A percentile compares a stretch with the other conserved stretches of the same genome.
These are phyloP conservation scores for Vicia faba DNA, from an alignment of 306 rosid genomes.

Conservation along the genomic window DNA sequence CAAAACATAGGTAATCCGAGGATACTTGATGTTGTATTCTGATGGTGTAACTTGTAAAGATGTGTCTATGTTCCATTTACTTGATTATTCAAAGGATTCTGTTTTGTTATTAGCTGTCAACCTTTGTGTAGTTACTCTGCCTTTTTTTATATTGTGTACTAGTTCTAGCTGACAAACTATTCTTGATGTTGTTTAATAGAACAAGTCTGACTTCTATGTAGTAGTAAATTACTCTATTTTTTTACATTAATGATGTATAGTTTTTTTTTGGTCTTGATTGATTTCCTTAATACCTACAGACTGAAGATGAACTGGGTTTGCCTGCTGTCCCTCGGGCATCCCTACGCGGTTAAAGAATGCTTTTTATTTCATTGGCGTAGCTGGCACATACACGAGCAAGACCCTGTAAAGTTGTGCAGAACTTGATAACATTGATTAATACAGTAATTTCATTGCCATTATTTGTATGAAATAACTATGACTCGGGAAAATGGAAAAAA, in stretches of 20 bases:
- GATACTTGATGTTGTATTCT: conserved; percentile 15
- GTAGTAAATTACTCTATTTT: not conserved
- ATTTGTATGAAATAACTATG: conserved; percentile 24
- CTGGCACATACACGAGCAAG: conserved; percentile 35
- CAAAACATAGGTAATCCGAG: not conserved
- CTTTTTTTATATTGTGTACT: not conserved
- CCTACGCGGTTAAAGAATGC: conserved; percentile 58
- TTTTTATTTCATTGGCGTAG: conserved; percentile 2
- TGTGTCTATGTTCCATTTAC: not conserved
- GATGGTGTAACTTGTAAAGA: not conserved
- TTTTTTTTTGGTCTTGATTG: conserved; percentile 29
- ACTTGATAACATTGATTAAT: conserved; percentile 39
- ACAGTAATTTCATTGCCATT: conserved; percentile 33
- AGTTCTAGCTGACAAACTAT: not conserved
- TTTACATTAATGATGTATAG: not conserved
- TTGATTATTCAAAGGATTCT: conserved; percentile 12
- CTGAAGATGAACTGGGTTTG: conserved; percentile 82
- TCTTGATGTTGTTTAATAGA: not conserved
- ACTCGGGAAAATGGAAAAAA: not conserved
- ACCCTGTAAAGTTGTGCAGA: conserved; percentile 68
- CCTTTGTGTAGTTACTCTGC: not conserved
- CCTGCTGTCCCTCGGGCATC: conserved; percentile 93
- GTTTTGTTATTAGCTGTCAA: not conserved
- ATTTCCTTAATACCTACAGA: conserved; percentile 51
- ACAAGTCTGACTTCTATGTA: conserved; percentile 3